A percentile compares a stretch with the other conserved stretches of the same genome.
phyloP scores from a whole-genome alignment of 1,284 basidiomycete species.

The Trametes hirsuta region DNA sequence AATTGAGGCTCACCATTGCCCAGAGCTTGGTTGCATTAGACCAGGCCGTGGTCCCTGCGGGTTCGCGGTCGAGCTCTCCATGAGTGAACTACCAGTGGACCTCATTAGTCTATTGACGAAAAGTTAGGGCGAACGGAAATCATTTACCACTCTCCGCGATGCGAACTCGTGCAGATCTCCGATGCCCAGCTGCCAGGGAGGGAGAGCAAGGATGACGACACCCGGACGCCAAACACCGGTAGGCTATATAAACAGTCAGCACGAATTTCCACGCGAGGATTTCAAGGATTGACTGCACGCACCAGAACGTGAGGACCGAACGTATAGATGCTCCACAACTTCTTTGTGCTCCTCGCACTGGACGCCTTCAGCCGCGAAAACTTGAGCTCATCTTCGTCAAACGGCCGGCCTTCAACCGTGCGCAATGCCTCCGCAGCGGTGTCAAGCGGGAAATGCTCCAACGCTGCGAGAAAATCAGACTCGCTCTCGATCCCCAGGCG shows the following conservation, averaged over 20 bases:
- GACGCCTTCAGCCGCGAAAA: constrained; percentile 1
- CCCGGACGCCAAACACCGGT: constrained; percentile 7
- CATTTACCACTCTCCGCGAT: constrained; percentile 2
- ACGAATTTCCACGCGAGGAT: background rate
- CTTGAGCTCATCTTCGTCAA: constrained; percentile 14
- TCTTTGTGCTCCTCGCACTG: background rate
- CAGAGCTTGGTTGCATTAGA: constrained; percentile 14
- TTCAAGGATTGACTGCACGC: background rate
- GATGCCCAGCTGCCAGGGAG: constrained; percentile 15
- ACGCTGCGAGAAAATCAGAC: constrained; percentile 7
- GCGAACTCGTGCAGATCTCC: constrained; percentile 18
- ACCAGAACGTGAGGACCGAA: constrained; percentile 9
- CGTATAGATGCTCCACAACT: constrained; percentile 9
- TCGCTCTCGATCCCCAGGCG: background rate
- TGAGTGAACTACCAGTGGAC: background rate
- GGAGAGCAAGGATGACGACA: constrained; percentile 13
- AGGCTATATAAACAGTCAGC: background rate
- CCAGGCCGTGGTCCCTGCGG: background rate
- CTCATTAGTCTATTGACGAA: background rate
- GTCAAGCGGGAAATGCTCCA: constrained; percentile 12
- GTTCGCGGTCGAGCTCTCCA: constrained; percentile 11
- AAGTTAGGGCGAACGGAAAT: background rate
- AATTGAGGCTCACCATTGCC: constrained; percentile 12
- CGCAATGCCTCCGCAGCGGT: constrained; percentile 16
- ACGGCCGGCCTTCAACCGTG: constrained; percentile 13